Evolutionary conservation across 495 filamentous ascomycete genomes (phyloP).

Genomic region (Penicillium tannophilum): DNA sequence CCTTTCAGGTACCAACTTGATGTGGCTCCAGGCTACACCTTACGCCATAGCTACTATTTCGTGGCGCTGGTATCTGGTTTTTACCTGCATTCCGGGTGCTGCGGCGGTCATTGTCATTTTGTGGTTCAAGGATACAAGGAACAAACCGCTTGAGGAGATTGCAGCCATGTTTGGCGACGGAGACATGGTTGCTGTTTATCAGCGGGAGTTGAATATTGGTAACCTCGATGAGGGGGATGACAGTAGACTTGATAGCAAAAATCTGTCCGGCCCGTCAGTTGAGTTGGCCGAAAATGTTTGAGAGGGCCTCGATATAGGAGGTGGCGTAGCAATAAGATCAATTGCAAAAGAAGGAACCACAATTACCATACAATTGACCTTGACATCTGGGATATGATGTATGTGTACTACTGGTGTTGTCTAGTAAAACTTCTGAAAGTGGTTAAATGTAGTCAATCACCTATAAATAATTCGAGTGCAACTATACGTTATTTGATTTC

Average conservation of each 20-base stretch:
- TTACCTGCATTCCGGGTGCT: not conserved
- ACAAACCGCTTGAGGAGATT: conserved; percentile 12
- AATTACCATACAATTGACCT: too few relatives aligned
- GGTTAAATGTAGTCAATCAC: too few relatives aligned
- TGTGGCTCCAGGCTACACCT: conserved; percentile 5
- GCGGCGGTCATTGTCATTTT: not conserved
- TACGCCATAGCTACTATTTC: conserved; percentile 4
- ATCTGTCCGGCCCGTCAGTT: not conserved
- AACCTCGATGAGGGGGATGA: not conserved
- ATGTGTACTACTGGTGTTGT: too few relatives aligned
- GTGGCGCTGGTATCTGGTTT: conserved; percentile 6
- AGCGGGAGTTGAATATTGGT: conserved; percentile 62
- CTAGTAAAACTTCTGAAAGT: too few relatives aligned
- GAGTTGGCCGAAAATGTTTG: not conserved
- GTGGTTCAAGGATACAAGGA: conserved; percentile 4
- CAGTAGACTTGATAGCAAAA: not conserved
- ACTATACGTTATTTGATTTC: too few relatives aligned
- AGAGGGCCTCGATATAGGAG: not conserved
- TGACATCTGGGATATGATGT: too few relatives aligned
- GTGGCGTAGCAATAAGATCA: too few relatives aligned
- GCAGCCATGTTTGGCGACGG: conserved; percentile 9
- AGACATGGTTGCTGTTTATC: conserved; percentile 26
- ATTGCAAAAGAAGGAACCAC: too few relatives aligned
- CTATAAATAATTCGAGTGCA: too few relatives aligned
- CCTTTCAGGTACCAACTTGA: conserved; percentile 3